Base-by-base conservation (phyloP, 352 stramenopile genomes). In the Pythium plurisporium region DNA sequence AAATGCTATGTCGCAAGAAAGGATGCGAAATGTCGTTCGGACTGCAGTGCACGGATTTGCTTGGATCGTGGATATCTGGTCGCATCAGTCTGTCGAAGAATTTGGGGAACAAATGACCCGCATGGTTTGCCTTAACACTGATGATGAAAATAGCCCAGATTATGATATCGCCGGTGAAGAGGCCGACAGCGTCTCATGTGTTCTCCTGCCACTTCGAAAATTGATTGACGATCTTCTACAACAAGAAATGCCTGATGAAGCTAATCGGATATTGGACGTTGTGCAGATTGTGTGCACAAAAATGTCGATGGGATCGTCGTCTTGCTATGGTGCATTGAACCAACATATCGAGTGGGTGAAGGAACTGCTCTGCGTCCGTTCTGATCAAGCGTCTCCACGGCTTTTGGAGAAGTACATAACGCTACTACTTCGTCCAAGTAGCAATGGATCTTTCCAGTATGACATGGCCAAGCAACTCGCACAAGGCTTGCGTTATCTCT, bases 381-480 rank as follows among this genome's bases (percentile, higher is more conserved):
- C 52, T 4, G 41, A 29, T 36, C 45, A 63, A 37, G 40, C 44
- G 5, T 60, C 53, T 19, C 46, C 55, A 12, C 48, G 55, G 15
- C 20, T 81, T 4, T 31, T 78, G 9, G 67, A 75, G 29, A 67
- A 67, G 15, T 63, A 74, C 30, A 50, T 74, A 3, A 41, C 62
- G 3, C 36, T 81, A 1, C 68, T 81, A 5, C 40, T 78, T 55
- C 72, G 56, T 8, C 72, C 72, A 1, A 59, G 75, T 31, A 48
- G 43, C 9, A 37, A 53, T 19, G 47, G 34, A 4, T 17, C 38
- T 0, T 64, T 81, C 15, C 49, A 71, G 1, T 42, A 46, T 5
- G 55, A 42, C 36, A 50, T 76, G 23, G 51, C 64, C 2, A 38
- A 74, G 14, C 69, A 73, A 30, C 46, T 81, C 20, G 57, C 69